phyloP scores from a whole-genome alignment of 1,284 basidiomycete species.

The Heterobasidion irregulare region DNA sequence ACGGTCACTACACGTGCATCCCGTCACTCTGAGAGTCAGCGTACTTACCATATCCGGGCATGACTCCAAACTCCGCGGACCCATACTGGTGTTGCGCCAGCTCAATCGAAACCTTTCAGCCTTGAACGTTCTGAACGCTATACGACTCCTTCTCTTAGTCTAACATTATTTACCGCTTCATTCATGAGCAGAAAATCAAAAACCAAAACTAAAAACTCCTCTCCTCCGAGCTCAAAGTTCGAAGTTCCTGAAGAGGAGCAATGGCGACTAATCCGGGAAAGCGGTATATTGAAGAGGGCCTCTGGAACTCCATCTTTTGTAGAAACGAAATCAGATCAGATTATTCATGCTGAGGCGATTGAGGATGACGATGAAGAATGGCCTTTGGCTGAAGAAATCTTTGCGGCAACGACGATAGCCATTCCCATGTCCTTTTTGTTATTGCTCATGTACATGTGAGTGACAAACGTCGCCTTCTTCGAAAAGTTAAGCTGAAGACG shows the following conservation, averaged over 20 bases:
- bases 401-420: constrained; percentile 50
- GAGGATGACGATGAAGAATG: constrained; percentile 28
- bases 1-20: too few species aligned
- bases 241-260: constrained; percentile 68
- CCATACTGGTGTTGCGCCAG: too few species aligned
- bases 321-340: constrained; percentile 4
- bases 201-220: constrained; percentile 8
- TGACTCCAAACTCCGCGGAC: too few species aligned
- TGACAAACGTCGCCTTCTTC: constrained; percentile 5
- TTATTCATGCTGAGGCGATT: constrained; percentile 8
- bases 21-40: too few species aligned
- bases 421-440: constrained; percentile 67
- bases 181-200: constrained; percentile 34
- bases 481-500: neutral
- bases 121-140: too few species aligned
- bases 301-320: neutral
- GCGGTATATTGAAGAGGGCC: constrained; percentile 48
- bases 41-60: too few species aligned
- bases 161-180: neutral
- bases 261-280: constrained; percentile 64
- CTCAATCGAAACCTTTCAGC: too few species aligned
- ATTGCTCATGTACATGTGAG: constrained; percentile 74
- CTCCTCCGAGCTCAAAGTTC: constrained; percentile 5
- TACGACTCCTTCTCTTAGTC: too few species aligned
- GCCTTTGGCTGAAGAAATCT: constrained; percentile 60